Percentiles rank a stretch among this genome's conserved stretches.
Evolutionary conservation across 305 asterid species (phyloP).

Genomic region (Petunia hybrid): DNA sequence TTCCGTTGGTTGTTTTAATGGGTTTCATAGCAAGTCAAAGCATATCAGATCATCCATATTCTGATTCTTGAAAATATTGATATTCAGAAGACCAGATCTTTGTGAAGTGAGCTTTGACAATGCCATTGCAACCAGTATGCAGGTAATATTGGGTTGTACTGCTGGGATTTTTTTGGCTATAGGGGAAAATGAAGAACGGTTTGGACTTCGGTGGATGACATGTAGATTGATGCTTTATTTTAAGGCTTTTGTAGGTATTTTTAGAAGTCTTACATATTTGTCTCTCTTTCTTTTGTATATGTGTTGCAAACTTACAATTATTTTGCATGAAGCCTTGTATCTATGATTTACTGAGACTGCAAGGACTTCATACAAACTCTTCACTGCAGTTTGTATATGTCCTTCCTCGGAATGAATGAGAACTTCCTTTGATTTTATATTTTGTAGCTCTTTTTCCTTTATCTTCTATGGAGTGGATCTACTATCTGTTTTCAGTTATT

Average conservation of each 20-base stretch:
- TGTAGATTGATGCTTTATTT: slow-evolving; percentile 8
- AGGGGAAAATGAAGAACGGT: neutral
- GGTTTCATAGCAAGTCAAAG: neutral
- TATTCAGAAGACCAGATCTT: slow-evolving; percentile 24
- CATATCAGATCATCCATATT: slow-evolving; percentile 11
- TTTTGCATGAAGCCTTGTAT: slow-evolving; percentile 22
- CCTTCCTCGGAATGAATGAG: slow-evolving; percentile 9
- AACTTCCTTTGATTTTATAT: neutral
- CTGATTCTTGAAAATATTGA: neutral
- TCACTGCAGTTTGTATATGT: neutral
- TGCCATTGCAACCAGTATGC: neutral
- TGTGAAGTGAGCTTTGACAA: slow-evolving; percentile 4
- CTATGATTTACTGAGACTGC: neutral
- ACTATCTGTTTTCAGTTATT: neutral
- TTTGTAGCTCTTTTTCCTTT: neutral
- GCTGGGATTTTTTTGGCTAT: slow-evolving; percentile 16
- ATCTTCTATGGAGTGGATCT: neutral
- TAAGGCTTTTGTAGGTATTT: slow-evolving; percentile 18
- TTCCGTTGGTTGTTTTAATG: slow-evolving; percentile 24
- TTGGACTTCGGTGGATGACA: slow-evolving; percentile 23
- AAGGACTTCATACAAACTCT: neutral
- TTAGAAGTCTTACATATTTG: slow-evolving; percentile 25
- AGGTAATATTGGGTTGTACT: slow-evolving; percentile 21
- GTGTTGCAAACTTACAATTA: slow-evolving; percentile 24
- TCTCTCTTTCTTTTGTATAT: slow-evolving; percentile 23